phyloP scores from a whole-genome alignment of 768 basidiomycete genomes.

The Obba rivulosa region DNA sequence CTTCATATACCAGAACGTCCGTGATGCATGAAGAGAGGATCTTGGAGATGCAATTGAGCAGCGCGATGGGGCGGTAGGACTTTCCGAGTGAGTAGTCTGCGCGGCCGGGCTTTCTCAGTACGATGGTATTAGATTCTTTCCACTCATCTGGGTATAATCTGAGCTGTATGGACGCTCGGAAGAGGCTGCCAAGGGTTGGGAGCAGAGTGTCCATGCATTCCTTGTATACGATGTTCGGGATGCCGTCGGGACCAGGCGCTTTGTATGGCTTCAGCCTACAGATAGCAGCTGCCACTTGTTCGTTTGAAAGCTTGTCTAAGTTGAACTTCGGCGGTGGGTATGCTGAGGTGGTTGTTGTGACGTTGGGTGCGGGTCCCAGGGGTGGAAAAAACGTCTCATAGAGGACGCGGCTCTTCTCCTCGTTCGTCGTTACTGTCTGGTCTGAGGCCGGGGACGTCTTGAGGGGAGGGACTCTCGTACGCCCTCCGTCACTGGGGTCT shows the following conservation, averaged over 20 bases:
- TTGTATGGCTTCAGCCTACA: conserved; percentile 29
- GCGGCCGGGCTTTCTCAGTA: conserved; percentile 31
- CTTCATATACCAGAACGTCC: conserved; percentile 5
- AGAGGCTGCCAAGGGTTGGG: conserved; percentile 23
- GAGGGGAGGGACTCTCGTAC: conserved; percentile 16
- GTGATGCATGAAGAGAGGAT: conserved; percentile 19
- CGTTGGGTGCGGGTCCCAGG: not conserved
- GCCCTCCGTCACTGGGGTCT: conserved; percentile 6
- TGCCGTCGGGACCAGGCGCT: conserved; percentile 22
- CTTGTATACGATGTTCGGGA: conserved; percentile 30
- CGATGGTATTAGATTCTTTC: conserved; percentile 22
- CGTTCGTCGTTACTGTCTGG: not conserved
- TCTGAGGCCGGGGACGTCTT: no score
- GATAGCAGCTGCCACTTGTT: conserved; percentile 23
- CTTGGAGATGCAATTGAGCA: conserved; percentile 21
- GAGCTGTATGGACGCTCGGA: conserved; percentile 23
- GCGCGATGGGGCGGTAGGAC: conserved; percentile 30
- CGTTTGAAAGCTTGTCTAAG: conserved; percentile 16
- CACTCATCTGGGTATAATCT: conserved; percentile 21
- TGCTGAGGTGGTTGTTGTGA: conserved; percentile 1
- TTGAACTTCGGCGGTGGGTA: conserved; percentile 24
- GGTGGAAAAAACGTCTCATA: conserved; percentile 25
- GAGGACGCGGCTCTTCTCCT: conserved; percentile 13
- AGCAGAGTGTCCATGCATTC: conserved; percentile 19
- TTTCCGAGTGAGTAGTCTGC: conserved; percentile 26